Conservation (phyloP, 306 rosid genomes). For the Leucaena leucocephala region DNA sequence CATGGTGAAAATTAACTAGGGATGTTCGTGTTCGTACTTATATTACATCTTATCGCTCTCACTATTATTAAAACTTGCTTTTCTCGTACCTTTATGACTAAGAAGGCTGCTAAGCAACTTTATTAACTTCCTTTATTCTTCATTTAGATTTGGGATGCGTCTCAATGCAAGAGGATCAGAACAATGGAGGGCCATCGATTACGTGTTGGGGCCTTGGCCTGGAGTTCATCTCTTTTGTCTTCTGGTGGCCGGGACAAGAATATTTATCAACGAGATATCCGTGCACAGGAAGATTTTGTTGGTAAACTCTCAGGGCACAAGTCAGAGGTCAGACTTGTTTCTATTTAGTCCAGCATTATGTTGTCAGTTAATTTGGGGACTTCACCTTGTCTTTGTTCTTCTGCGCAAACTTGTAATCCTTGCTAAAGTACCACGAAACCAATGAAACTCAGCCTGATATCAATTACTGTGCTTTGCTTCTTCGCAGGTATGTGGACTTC, state of each 20-base stretch:
- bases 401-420: not conserved
- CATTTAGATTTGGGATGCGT: conserved; percentile 92
- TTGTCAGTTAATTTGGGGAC: not conserved
- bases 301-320: conserved; percentile 95
- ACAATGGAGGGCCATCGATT: conserved; percentile 85
- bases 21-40: not conserved
- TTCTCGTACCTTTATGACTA: conserved; percentile 12
- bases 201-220: conserved; percentile 87
- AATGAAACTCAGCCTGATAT: conserved; percentile 19
- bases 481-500: conserved; percentile 89
- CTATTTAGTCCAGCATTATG: conserved; percentile 34
- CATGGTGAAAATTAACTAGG: not conserved
- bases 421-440: not conserved
- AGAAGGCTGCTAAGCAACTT: conserved; percentile 9
- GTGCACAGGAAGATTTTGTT: conserved; percentile 86
- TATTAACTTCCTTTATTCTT: conserved; percentile 36
- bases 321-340: conserved; percentile 77
- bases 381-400: not conserved
- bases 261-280: conserved; percentile 90
- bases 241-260: conserved; percentile 96
- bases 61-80: not conserved
- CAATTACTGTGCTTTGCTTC: conserved; percentile 31
- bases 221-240: conserved; percentile 90
- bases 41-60: conserved; percentile 18
- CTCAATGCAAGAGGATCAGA: conserved; percentile 83